Evolutionary conservation across 2,329 filamentous ascomycete genomes (phyloP), one percentile per base, ranked within the genome.

Genomic region (Clonostachys solani): DNA sequence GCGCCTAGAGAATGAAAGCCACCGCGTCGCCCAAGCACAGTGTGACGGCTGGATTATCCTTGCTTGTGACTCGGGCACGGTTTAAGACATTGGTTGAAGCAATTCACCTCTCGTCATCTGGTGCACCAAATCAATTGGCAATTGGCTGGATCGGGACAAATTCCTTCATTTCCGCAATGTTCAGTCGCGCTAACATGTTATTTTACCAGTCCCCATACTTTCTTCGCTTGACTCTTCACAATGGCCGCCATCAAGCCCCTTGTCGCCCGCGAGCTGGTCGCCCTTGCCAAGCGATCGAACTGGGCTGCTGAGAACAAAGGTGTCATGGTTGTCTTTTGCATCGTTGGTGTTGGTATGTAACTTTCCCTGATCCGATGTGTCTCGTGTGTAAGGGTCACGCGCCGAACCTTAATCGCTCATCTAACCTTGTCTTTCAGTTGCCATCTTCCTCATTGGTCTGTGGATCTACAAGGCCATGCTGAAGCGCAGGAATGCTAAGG

Each of bases 321-420:
- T 57, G 66, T 69, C 53, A 60, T 72, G 50, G 62, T 70, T 45
- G 69, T 73, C 54, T 71, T 73, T 56, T 65, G 61, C 58, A 72
- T 73, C 46, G 61, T 72, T 52, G 65, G 63, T 49, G 45, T 70
- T 44, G 66, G 66, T 69, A 65, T 42, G 65, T 48, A 29, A 29
- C 23, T 29, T 29, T 29, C 9, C 23, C 23, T 4, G n/a, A 29
- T 29, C 23, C 23, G 23, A 29, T 29, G 9, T 18, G n/a, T 29
- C 23, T 29, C 9, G 23, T 29, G 23, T 29, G 8, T 9, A 9
- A 19, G 15, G 19, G 42, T 35, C 19, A 44, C 18, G 23, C 23
- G 23, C 23, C 23, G 23, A 29, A 29, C 23, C 23, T 29, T 29
- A 29, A 29, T 9, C 23, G 18, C 15, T 29, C n/a, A 42, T 33